Evolutionary conservation across 1,139 yeast genomes (phyloP).

Genomic region (Suhomyces atakaporum): DNA sequence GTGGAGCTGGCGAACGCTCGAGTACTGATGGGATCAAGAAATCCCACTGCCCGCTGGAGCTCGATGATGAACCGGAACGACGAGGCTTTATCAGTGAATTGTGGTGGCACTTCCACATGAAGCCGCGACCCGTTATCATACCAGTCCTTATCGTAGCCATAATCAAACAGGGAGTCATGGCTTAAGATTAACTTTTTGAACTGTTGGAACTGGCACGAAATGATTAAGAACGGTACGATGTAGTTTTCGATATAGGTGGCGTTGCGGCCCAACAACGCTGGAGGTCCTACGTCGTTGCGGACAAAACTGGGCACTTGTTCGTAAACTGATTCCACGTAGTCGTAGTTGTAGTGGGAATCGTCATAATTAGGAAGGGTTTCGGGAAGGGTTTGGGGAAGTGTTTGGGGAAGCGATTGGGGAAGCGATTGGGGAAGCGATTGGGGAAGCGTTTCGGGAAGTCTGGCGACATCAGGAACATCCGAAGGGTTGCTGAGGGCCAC

Average conservation of each 20-base stretch:
- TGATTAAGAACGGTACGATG: conserved; percentile 27
- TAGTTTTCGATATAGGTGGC: conserved; percentile 27
- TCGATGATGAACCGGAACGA: conserved; percentile 24
- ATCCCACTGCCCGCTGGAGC: conserved; percentile 26
- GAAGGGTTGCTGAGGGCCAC: conserved; percentile 13
- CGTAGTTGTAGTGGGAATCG: conserved; percentile 1
- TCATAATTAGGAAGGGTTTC: conserved; percentile 6
- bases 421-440: no score
- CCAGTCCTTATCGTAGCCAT: conserved; percentile 19
- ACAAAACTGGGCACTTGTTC: conserved; percentile 11
- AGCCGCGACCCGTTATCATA: conserved; percentile 13
- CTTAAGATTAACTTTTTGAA: conserved; percentile 18
- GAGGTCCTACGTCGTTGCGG: conserved; percentile 15
- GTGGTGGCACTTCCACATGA: conserved; percentile 10
- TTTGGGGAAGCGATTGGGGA: no score
- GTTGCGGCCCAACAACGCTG: conserved; percentile 18
- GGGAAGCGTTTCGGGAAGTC: no score
- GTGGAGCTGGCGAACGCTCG: conserved; percentile 29
- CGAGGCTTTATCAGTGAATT: conserved; percentile 9
- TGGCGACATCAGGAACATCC: conserved; percentile 14
- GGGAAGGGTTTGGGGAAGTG: no score
- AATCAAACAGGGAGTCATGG: conserved; percentile 15
- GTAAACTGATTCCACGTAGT: conserved; percentile 7
- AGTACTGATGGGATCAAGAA: conserved; percentile 17
- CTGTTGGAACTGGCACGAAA: conserved; percentile 27